Evolutionary conservation across 179 eudicot species (phyloP).

Genomic region (Pouteria campechiana): DNA sequence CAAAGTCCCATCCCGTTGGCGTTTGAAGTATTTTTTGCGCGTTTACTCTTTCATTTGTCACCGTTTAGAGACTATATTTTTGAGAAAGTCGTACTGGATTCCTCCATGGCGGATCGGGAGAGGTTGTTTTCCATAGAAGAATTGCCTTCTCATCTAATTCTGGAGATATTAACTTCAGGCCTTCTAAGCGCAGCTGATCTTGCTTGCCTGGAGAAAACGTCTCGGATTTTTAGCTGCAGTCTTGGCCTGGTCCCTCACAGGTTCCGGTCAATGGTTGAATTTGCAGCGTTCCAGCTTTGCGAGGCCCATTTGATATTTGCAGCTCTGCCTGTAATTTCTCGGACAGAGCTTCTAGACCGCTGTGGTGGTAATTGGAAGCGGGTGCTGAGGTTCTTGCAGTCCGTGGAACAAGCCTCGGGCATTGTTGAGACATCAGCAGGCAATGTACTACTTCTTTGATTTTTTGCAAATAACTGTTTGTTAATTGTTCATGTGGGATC

Average conservation of each 20-base stretch:
- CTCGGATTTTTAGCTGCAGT: constrained; percentile 38
- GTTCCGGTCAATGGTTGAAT: constrained; percentile 61
- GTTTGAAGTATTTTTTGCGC: background rate
- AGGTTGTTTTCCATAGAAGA: constrained; percentile 36
- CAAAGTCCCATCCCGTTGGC: background rate
- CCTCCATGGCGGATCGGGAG: constrained; percentile 50
- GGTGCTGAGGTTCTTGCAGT: constrained; percentile 77
- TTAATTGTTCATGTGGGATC: no score
- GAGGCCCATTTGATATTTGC: constrained; percentile 37
- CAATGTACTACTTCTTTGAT: constrained; percentile 52
- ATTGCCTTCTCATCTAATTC: constrained; percentile 68
- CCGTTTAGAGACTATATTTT: no score
- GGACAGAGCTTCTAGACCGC: constrained; percentile 31
- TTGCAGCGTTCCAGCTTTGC: constrained; percentile 72
- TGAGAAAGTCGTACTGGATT: no score
- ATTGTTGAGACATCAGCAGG: constrained; percentile 70
- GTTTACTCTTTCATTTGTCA: no score
- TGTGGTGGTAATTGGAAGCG: constrained; percentile 77
- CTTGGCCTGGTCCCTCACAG: constrained; percentile 43
- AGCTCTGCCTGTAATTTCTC: constrained; percentile 21
- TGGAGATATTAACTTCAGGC: constrained; percentile 69
- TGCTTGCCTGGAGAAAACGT: constrained; percentile 52
- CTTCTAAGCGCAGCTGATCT: constrained; percentile 66
- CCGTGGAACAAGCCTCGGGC: constrained; percentile 72
- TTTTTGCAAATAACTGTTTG: no score